Evolutionary conservation across 108 stramenopile genomes (phyloP), one percentile per base, ranked within the genome.

Genomic region (Chaetoceros tenuissimus): DNA sequence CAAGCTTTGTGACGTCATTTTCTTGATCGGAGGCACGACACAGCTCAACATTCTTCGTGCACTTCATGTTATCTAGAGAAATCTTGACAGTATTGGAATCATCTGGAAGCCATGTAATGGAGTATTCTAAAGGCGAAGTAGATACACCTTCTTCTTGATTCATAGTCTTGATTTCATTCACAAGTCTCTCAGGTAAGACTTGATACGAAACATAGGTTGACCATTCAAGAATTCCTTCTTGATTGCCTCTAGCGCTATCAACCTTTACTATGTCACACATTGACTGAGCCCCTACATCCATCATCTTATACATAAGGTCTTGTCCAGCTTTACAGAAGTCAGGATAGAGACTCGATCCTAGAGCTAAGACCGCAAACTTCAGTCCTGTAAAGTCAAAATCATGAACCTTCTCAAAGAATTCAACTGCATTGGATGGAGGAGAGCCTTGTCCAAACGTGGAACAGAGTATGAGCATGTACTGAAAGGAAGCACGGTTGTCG

Each of bases 371-470:
- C 21, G 68, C 62, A 50, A 57, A 49, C 18, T 52, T 52, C 10
- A 21, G 3, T 10, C 29, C 60, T 1, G 22, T 48, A 3, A 65
- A 13, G 48, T 53, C 19, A 3, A 69, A 59, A 10, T 16, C 24
- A n/a, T n/a, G n/a, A n/a, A n/a, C n/a, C 5, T 13, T 5, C 5
- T 5, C 34, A 73, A 66, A 73, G 72, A 20, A 23, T 61, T 47
- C 55, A 13, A 24, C 53, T 72, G 30, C 62, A 60, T 25, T 55
- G 31, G 5, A 5, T 3, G 77, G 77, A 19, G 65, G 61, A 34
- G 73, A 62, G 1, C 77, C 77, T 18, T 68, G 68, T 8, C 72
- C 72, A 20, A 67, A 48, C 21, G 59, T 61, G 24, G 52, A 55
- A 21, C 30, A 34, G 10, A 68, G 0, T 21, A 48, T 25, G 17